Evolutionary conservation across 2,329 filamentous ascomycete species (phyloP).

Genomic region (Trichoderma sp.): DNA sequence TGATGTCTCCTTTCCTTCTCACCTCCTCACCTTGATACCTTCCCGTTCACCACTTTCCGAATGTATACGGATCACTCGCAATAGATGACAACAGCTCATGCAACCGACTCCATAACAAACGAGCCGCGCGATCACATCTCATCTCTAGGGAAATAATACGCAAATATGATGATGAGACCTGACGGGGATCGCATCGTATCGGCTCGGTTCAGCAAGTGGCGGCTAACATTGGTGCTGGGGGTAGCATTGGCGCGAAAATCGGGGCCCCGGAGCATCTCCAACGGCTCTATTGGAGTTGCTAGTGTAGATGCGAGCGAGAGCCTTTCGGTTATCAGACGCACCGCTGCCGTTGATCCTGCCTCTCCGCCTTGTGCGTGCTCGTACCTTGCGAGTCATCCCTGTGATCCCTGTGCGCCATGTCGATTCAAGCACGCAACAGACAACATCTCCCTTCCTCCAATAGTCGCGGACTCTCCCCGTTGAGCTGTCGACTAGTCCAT

Average conservation of each 20-base stretch:
- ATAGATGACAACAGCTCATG: too few species aligned
- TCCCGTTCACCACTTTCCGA: too few species aligned
- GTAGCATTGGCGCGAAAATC: constrained; percentile 1
- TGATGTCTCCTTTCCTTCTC: too few species aligned
- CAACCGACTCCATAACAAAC: too few species aligned
- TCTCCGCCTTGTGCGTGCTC: background rate
- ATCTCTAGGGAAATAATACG: background rate
- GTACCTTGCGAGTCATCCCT: background rate
- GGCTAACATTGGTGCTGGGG: constrained; percentile 8
- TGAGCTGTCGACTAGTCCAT: constrained; percentile 10
- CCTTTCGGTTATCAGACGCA: constrained; percentile 4
- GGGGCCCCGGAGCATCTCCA: background rate
- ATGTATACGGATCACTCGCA: too few species aligned
- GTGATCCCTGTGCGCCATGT: background rate
- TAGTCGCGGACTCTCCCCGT: background rate
- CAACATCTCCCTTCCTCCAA: constrained; percentile 5
- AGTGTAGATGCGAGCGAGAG: background rate
- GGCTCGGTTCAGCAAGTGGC: constrained; percentile 11
- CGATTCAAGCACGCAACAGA: background rate
- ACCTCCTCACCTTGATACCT: too few species aligned
- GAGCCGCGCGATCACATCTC: background rate
- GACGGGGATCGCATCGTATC: background rate
- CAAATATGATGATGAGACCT: background rate
- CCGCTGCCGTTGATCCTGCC: background rate
- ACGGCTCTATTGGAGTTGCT: background rate